Evolutionary conservation across 1,284 basidiomycete species (phyloP), one percentile per base, ranked within the genome.

Genomic region (Cryptococcus maquisensis): DNA sequence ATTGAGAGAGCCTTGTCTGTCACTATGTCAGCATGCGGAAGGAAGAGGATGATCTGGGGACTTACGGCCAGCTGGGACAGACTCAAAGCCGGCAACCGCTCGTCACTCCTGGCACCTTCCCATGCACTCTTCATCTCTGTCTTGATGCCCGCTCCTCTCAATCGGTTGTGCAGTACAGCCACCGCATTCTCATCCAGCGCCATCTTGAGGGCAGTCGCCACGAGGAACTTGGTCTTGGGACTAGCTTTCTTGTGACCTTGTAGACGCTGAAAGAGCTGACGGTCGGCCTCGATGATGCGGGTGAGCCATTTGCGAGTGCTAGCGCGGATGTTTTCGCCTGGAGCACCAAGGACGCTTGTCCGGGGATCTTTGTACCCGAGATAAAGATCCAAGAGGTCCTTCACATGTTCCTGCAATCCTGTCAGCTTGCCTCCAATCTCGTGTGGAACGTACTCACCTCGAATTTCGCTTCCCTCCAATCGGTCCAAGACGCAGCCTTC

Each of bases 151-250:
- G 42, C 36, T 43, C n/a, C 16, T 26, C 37, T 47, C 5, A 71
- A 45, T 8, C 56, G 56, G 24, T 56, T 63, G 36, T 68, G 54
- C 5, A 66, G 55, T 16, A 65, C 50, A 7, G 60, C 56, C 4
- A 67, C 36, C 41, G 57, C 54, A 52, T 59, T 66, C 37, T 71
- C 67, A 50, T 65, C 59, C 8, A 64, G 49, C 3, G 67, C 57
- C 35, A 66, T 49, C 38, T 61, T 62, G 41, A 68, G 62, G 3
- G 67, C 63, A 8, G 66, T 46, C 1, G 60, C 65, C 10, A 69
- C 45, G 8, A 60, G 56, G 24, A 65, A 67, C 45, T 40, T 53
- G 16, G 44, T 51, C 42, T 42, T 50, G 28, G 28, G 32, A 18
- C 28, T 32, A 15, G 36, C 28, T 46, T 51, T 55, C 12, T n/a